Percentiles rank a stretch among this genome's conserved stretches.
phyloP scores from a whole-genome alignment of 1,284 basidiomycete genomes.

The Paramarasmius palmivorus region DNA sequence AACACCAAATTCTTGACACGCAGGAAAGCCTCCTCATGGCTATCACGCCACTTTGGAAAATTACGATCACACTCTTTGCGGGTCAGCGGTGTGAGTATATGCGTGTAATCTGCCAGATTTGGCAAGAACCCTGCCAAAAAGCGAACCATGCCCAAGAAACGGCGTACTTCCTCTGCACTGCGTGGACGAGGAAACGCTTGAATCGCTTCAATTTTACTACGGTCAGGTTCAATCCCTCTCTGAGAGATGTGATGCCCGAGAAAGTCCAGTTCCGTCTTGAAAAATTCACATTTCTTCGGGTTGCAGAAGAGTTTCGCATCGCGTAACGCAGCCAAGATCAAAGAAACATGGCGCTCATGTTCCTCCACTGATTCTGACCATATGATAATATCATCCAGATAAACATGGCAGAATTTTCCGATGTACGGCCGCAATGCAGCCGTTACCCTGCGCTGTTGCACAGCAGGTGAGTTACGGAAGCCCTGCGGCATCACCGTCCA shows the following conservation, averaged over 20 bases:
- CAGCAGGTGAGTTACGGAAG: slow-evolving; percentile 29
- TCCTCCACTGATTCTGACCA: slow-evolving; percentile 32
- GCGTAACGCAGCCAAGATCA: slow-evolving; percentile 24
- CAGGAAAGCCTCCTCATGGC: slow-evolving; percentile 26
- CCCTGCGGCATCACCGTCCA: slow-evolving; percentile 38
- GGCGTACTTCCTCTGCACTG: slow-evolving; percentile 21
- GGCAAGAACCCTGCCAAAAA: slow-evolving; percentile 29
- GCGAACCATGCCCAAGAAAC: slow-evolving; percentile 32
- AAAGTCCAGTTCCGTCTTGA: slow-evolving; percentile 18
- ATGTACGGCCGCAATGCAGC: slow-evolving; percentile 23
- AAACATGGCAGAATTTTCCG: slow-evolving; percentile 18
- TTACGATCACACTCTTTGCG: slow-evolving; percentile 17
- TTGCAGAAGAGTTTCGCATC: slow-evolving; percentile 25
- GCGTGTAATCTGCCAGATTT: slow-evolving; percentile 23
- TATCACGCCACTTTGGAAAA: slow-evolving; percentile 22
- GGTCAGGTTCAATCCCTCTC: slow-evolving; percentile 23
- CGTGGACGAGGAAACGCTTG: slow-evolving; percentile 24
- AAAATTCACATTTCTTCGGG: slow-evolving; percentile 23
- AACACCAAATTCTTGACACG: slow-evolving; percentile 33
- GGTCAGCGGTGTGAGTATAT: slow-evolving; percentile 27
- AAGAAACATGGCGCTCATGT: slow-evolving; percentile 27
- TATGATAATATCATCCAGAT: slow-evolving; percentile 35
- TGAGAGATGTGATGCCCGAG: slow-evolving; percentile 27
- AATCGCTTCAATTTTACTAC: slow-evolving; percentile 2
- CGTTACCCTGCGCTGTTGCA: slow-evolving; percentile 30